Evolutionary conservation across 345 rosid genomes (phyloP), one percentile per base, ranked within the genome.

Genomic region (Camelina neglecta): DNA sequence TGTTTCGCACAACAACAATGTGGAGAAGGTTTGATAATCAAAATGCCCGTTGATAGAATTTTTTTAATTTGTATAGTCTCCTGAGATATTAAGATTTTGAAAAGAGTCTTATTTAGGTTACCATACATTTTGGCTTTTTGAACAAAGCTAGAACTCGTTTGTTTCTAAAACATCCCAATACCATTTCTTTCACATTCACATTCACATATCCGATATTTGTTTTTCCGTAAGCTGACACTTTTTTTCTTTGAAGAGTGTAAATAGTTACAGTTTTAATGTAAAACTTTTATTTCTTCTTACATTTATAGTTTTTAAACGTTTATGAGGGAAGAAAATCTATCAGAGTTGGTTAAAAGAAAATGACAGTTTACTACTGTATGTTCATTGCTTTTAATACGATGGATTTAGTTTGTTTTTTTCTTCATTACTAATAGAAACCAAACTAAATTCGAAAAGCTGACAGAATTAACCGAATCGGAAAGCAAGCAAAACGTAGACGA

Each of bases 21-120:
- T 71, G 73, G 50, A 69, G 75, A 76, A 77, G 67, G 26, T 64
- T 65, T 70, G 31, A 62, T 69, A 62, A 66, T 45, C 45, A 51
- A 58, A 68, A 59, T 31, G 29, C 18, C 70, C 70, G 70, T 76
- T 76, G 80, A 63, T 75, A 68, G 69, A 48, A 29, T 29, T 69
- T 44, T 50, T 55, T 63, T 6, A 35, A 63, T 76, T 33, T 77
- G 81, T 77, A 65, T 77, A 71, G 81, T 71, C 54, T 65, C 55
- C 60, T 71, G 75, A 65, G 61, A 65, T 71, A 60, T 65, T 65
- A 39, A 56, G 66, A 24, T 77, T 77, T 77, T 20, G 72, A 72
- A 29, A 29, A 65, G 75, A 64, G 63, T 39, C 72, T 77, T 72
- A 64, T 50, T 72, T 72, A 72, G 81, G 76, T 65, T 77, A 44